Percentiles rank a stretch among this genome's conserved stretches.
Evolutionary conservation across 177 flowering plant genomes (phyloP).

Genomic region (Vitis hybrid): DNA sequence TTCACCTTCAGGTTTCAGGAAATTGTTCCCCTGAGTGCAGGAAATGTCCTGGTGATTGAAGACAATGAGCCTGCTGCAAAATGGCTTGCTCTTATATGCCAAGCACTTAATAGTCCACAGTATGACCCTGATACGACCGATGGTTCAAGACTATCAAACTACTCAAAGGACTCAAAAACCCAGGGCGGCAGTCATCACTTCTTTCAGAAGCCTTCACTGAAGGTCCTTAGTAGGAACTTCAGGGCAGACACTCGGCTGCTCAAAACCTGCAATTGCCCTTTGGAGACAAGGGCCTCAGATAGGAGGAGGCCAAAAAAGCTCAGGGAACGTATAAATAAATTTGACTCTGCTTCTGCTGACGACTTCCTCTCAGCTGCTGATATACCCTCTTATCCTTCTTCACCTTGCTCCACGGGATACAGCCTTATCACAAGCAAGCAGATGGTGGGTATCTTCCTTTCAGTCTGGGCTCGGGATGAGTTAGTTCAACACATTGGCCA

Average conservation of each 20-base stretch:
- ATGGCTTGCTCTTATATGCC: slow-evolving; percentile 73
- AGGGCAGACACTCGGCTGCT: slow-evolving; percentile 56
- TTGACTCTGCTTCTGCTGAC: slow-evolving; percentile 17
- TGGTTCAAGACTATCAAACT: slow-evolving; percentile 12
- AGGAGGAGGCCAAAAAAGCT: slow-evolving; percentile 35
- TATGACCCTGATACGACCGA: slow-evolving; percentile 14
- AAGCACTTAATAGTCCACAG: slow-evolving; percentile 62
- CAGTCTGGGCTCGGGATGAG: slow-evolving; percentile 79
- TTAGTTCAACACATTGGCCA: slow-evolving; percentile 74
- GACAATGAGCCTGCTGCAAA: slow-evolving; percentile 88
- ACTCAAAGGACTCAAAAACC: slow-evolving; percentile 41
- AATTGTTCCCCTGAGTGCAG: slow-evolving; percentile 89
- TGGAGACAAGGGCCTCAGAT: slow-evolving; percentile 29
- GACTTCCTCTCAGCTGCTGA: slow-evolving; percentile 31
- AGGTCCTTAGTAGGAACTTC: slow-evolving; percentile 52
- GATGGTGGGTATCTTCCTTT: slow-evolving; percentile 90
- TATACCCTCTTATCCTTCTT: slow-evolving; percentile 15
- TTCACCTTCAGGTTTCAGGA: slow-evolving; percentile 78
- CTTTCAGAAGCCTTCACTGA: slow-evolving; percentile 78
- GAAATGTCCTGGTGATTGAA: slow-evolving; percentile 76
- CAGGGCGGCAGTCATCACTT: slow-evolving; percentile 27
- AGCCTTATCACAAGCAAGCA: slow-evolving; percentile 76
- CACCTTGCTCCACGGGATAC: slow-evolving; percentile 35
- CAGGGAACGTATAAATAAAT: slow-evolving; percentile 16
- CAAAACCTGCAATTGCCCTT: slow-evolving; percentile 83